phyloP scores from a whole-genome alignment of 2,329 filamentous ascomycete genomes.

The Apiospora saccharicola region DNA sequence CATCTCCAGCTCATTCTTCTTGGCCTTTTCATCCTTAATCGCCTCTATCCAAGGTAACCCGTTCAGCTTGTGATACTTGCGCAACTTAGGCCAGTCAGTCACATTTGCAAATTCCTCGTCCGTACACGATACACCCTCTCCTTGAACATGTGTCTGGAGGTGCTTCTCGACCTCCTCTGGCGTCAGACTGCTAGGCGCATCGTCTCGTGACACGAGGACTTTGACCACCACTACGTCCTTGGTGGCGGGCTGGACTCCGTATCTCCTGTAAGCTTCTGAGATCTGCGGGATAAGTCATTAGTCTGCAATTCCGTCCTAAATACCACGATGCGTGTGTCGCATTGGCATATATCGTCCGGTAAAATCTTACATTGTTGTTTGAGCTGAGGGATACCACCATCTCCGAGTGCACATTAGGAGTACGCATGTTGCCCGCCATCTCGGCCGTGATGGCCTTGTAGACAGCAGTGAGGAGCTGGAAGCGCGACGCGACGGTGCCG shows the following conservation, averaged over 20 bases:
- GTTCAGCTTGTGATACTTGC: constrained; percentile 88
- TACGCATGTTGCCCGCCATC: constrained; percentile 69
- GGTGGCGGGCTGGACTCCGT: constrained; percentile 78
- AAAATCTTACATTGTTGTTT: constrained; percentile 74
- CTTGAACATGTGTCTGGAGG: constrained; percentile 67
- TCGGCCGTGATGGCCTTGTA: constrained; percentile 79
- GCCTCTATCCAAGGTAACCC: constrained; percentile 59
- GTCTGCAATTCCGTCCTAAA: not conserved
- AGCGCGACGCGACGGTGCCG: constrained; percentile 74
- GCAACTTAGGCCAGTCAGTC: constrained; percentile 73
- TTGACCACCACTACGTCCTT: constrained; percentile 83
- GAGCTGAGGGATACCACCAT: constrained; percentile 82
- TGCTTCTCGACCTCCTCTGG: constrained; percentile 64
- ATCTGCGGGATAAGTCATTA: constrained; percentile 64
- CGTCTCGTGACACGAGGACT: constrained; percentile 60
- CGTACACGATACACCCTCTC: constrained; percentile 63
- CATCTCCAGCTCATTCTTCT: constrained; percentile 67
- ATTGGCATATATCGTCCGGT: no score
- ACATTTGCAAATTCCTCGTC: constrained; percentile 67
- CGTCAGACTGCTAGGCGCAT: constrained; percentile 20
- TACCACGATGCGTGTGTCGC: no score
- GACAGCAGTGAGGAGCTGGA: constrained; percentile 77
- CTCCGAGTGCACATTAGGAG: constrained; percentile 88
- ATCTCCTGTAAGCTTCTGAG: constrained; percentile 87
- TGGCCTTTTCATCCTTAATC: constrained; percentile 51